These are phyloP conservation scores for Xylariomycetidae sp. DNA, from an alignment of 2,329 filamentous ascomycete genomes.

Conservation along the genomic window DNA sequence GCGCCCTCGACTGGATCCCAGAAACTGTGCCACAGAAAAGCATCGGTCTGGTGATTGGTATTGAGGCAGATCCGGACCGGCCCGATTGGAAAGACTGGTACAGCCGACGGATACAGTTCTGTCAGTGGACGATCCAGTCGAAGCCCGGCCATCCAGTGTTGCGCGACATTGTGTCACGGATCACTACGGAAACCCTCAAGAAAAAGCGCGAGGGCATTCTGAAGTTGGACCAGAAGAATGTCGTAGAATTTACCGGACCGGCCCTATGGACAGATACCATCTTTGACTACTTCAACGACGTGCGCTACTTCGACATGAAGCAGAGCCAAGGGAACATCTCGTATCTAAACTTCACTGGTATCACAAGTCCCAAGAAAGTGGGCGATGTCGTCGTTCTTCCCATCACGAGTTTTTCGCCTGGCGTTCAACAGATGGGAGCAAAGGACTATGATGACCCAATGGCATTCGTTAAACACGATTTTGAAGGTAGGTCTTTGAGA, in stretches of 20 bases:
- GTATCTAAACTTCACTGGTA: constrained; percentile 84
- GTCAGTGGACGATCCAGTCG: constrained; percentile 96
- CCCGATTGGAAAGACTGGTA: constrained; percentile 95
- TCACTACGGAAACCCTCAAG: constrained; percentile 75
- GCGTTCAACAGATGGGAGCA: constrained; percentile 88
- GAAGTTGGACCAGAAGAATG: constrained; percentile 58
- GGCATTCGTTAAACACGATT: constrained; percentile 96
- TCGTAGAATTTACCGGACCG: constrained; percentile 92
- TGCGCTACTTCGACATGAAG: constrained; percentile 78
- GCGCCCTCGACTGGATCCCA: constrained; percentile 85
- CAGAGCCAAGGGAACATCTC: constrained; percentile 70
- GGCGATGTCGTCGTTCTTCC: constrained; percentile 91
- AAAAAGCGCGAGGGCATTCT: constrained; percentile 59
- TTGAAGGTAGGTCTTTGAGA: constrained; percentile 72
- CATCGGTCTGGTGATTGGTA: constrained; percentile 85
- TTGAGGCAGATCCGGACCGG: constrained; percentile 92
- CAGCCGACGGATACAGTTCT: constrained; percentile 93
- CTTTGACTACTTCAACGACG: constrained; percentile 91
- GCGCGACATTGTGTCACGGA: constrained; percentile 78
- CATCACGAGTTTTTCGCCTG: constrained; percentile 96
- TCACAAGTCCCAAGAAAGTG: constrained; percentile 76
- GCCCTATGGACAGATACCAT: constrained; percentile 91
- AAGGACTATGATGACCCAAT: constrained; percentile 85
- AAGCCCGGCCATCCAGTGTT: constrained; percentile 93
- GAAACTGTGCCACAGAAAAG: constrained; percentile 67